Base-by-base conservation (phyloP, 345 rosid species). In the Heritiera littoralis region DNA sequence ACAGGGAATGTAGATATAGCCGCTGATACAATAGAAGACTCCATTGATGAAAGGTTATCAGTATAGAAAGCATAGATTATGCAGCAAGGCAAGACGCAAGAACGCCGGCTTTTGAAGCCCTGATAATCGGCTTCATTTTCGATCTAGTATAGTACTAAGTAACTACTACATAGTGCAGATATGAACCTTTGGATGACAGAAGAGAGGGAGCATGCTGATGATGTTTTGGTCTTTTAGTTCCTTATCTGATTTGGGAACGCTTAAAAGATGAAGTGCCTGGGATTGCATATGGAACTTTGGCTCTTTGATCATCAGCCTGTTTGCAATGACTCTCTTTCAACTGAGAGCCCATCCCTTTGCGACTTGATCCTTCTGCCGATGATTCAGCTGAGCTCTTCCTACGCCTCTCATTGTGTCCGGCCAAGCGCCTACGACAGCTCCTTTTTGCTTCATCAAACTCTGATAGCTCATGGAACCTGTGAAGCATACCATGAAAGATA, bases 361-460 rank as follows among this genome's bases (percentile, higher is more conserved):
- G 82, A 79, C 86, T 79, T 0, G 97, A 81, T 0, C 92, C 90
- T 78, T 91, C 97, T 59, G 91, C 92, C 7, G 61, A 67, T 23
- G 81, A 54, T 17, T 92, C 95, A 30, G 84, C 84, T 6, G 89
- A 82, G 86, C 79, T 91, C 86, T 92, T 94, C 84, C 97, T 81
- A 7, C 97, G 84, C 84, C 98, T 74, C 82, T 95, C 97, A 43
- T 95, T 95, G 87, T 92, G 97, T 71, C 97, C 97, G 0, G 95
- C 97, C 83, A 92, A 63, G 38, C 95, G 89, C 79, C 88, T 84
- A 17, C 98, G 82, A 46, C 98, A 94, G 63, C 98, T 94, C 86
- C 95, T 91, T 82, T 94, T 94, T 7, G 91, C 80, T 72, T 90
- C 97, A 81, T 94, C 98, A 56, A 94, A 94, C 80, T 94, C 98